Conservation (phyloP, 192 early-diverging fungal genomes). For the Thamnidium elegans region DNA sequence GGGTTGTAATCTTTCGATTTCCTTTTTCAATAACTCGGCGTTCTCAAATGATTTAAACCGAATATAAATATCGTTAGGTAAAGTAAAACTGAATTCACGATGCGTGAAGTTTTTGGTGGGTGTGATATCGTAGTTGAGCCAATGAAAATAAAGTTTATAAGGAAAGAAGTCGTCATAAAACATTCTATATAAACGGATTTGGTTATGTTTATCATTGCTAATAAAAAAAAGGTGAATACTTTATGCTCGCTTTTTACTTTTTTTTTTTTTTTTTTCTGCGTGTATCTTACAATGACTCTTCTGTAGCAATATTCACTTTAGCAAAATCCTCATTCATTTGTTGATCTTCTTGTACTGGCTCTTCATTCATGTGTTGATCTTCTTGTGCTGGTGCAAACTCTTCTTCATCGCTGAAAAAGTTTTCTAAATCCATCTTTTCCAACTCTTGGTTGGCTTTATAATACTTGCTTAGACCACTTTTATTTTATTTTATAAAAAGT, state of each 20-base stretch:
- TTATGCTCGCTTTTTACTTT: too few relatives aligned
- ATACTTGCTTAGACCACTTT: not conserved
- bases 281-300: too few relatives aligned
- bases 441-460: not conserved
- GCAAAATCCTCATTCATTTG: not conserved
- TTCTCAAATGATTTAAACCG: slow-evolving; percentile 84
- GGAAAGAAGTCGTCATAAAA: slow-evolving; percentile 92
- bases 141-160: slow-evolving; percentile 71
- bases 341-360: not conserved
- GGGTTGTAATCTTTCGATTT: slow-evolving; percentile 74
- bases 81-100: slow-evolving; percentile 92
- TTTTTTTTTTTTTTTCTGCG: too few relatives aligned
- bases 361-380: not conserved
- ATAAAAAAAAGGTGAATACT: not conserved
- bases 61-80: slow-evolving; percentile 78
- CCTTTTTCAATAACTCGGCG: slow-evolving; percentile 67
- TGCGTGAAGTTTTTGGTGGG: slow-evolving; percentile 74
- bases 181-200: slow-evolving; percentile 25
- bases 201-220: not conserved
- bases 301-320: too few relatives aligned
- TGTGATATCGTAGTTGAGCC: slow-evolving; percentile 79
- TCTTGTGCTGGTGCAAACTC: not conserved
- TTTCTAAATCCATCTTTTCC: not conserved
- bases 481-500: not conserved
- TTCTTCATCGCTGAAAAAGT: not conserved